A percentile compares a stretch with the other conserved stretches of the same genome.
phyloP scores from a whole-genome alignment of 2,329 filamentous ascomycete species.

The Claviceps maximensis region DNA sequence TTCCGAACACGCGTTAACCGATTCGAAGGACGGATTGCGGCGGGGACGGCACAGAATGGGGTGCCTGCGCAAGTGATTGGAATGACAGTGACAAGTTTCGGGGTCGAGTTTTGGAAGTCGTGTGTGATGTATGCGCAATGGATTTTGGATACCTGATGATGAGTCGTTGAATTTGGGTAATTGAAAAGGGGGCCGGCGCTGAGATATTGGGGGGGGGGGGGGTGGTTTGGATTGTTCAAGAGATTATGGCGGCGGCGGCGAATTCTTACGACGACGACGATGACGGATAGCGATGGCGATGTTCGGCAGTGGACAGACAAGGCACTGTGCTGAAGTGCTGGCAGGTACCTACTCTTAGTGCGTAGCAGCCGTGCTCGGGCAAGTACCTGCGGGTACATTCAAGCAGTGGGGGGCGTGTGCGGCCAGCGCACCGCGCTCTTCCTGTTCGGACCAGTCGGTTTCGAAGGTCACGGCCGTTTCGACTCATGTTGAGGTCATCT shows the following conservation, averaged over 20 bases:
- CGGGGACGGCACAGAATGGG: slow-evolving; percentile 2
- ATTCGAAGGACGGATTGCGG: slow-evolving; percentile 2
- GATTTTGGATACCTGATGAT: neutral
- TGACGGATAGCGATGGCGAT: slow-evolving; percentile 3
- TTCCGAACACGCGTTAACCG: slow-evolving; percentile 1
- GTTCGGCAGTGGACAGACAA: neutral
- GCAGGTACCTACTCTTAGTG: neutral
- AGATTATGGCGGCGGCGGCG: neutral
- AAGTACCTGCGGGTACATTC: neutral
- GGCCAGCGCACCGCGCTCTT: no score
- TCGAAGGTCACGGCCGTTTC: neutral
- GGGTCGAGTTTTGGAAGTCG: neutral
- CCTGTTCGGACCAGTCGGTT: neutral
- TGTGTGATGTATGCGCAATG: neutral
- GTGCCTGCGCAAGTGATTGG: slow-evolving; percentile 2
- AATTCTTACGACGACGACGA: neutral
- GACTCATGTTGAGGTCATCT: neutral
- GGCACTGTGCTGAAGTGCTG: neutral
- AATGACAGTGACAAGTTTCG: neutral
- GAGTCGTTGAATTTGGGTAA: neutral
- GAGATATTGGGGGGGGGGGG: neutral
- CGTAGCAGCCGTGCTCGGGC: neutral
- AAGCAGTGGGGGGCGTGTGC: no score
- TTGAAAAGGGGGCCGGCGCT: neutral
- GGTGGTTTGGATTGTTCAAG: neutral